Evolutionary conservation across 1,284 basidiomycete genomes (phyloP), one percentile per base, ranked within the genome.

Genomic region (Moniliophthora roreri): DNA sequence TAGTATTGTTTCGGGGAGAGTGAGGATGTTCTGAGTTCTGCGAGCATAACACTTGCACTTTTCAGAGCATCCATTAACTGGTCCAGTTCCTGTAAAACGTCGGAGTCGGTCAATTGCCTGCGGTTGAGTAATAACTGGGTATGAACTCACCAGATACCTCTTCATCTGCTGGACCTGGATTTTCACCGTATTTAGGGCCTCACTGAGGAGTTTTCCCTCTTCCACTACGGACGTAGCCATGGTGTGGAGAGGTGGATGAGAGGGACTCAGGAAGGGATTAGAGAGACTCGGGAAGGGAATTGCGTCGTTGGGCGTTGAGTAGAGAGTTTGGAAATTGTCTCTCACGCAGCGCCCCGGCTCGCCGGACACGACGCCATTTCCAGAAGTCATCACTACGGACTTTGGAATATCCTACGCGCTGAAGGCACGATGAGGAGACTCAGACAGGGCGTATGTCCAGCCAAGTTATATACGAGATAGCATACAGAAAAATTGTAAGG

Each of bases 21-120:
- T 8, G 91, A 93, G 8, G 91, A 93, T 0, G 94, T 97, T 54
- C 95, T 80, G 18, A 98, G 79, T 67, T 98, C 95, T 16, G 93
- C 91, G 50, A 98, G 83, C 94, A 98, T 97, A 50, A 93, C 81
- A 64, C 93, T 95, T 10, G 95, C 93, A 56, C 89, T 90, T 76
- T 98, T 98, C 64, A 98, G 78, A 16, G 92, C 95, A 70, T 98
- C 95, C 95, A 98, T 98, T 58, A 98, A 87, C 68, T 95, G 89
- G 73, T 98, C 95, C 60, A 84, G 75, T 70, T 97, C 91, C 93
- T 94, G 63, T 34, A 54, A 8, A 42, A 21, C 26, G 41, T 11
- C 37, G 18, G n/a, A 34, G n/a, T 7, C 20, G 26, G 34, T 52
- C 13, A 35, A 36, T 20, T 4, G 47, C 40, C 41, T 47, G 37